A percentile compares a stretch with the other conserved stretches of the same genome.
phyloP scores from a whole-genome alignment of 139 green algal species.

The Ettlia oleoabundans region DNA sequence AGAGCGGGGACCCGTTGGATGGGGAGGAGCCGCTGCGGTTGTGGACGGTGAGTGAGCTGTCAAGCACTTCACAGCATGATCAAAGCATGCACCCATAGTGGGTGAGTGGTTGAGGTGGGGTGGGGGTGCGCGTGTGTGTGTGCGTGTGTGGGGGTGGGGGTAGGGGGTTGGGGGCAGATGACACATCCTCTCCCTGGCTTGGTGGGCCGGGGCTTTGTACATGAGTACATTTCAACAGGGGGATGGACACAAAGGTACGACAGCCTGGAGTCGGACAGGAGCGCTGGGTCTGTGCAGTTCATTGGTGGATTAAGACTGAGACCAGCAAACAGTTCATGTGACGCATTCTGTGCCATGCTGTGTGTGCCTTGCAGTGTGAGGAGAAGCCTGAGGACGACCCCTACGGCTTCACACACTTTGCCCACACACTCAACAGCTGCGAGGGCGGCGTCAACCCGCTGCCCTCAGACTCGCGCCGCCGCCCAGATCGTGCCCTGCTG shows the following conservation, averaged over 20 bases:
- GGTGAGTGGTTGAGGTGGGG: not conserved
- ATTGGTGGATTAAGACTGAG: too few relatives aligned
- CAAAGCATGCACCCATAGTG: not conserved
- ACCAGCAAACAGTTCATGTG: too few relatives aligned
- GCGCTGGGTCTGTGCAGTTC: too few relatives aligned
- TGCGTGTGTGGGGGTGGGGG: not conserved
- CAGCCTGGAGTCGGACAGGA: too few relatives aligned
- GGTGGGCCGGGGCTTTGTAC: too few relatives aligned
- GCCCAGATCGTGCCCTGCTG: conserved; percentile 67
- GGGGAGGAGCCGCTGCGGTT: conserved; percentile 63
- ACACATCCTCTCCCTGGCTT: not conserved
- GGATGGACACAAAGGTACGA: too few relatives aligned
- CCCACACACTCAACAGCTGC: conserved; percentile 79
- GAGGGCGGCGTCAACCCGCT: conserved; percentile 67
- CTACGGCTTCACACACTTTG: conserved; percentile 93
- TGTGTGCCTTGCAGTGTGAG: conserved; percentile 45
- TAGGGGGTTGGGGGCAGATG: not conserved
- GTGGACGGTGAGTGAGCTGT: conserved; percentile 65
- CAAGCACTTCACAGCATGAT: not conserved
- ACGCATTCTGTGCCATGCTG: not conserved
- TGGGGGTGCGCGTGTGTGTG: not conserved
- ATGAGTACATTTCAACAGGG: too few relatives aligned
- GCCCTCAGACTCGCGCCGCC: conserved; percentile 78
- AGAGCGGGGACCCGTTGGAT: conserved; percentile 65
- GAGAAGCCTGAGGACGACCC: conserved; percentile 83